Conservation (phyloP, 176 grass and related monocot species). For the Carex parvula region DNA sequence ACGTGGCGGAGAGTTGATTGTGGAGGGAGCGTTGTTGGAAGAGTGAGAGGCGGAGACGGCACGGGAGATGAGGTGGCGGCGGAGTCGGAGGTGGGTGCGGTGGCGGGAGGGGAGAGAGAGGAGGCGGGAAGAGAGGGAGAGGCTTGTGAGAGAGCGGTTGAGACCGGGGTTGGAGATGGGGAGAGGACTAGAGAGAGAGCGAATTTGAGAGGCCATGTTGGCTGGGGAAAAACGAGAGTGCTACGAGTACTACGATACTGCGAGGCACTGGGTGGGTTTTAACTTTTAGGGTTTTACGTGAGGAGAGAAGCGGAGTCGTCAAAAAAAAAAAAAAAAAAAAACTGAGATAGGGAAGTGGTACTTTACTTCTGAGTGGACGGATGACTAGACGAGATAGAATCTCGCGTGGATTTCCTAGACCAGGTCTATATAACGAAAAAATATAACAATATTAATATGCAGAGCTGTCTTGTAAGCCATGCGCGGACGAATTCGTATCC, state of each 20-base stretch:
- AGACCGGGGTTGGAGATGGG: background rate
- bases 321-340: too few relatives aligned
- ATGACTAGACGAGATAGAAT: too few relatives aligned
- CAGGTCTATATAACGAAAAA: too few relatives aligned
- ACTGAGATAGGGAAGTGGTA: background rate
- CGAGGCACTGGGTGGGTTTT: background rate
- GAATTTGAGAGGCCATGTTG: constrained; percentile 27
- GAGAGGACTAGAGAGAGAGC: constrained; percentile 41
- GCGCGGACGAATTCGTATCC: too few relatives aligned
- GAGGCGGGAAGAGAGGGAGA: background rate
- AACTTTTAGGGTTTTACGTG: background rate
- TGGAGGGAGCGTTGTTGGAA: constrained; percentile 26
- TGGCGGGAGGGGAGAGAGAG: constrained; percentile 19
- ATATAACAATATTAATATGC: too few relatives aligned
- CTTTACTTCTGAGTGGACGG: background rate
- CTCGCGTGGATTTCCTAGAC: too few relatives aligned
- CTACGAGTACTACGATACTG: background rate
- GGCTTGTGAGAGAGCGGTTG: background rate
- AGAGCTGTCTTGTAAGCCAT: too few relatives aligned
- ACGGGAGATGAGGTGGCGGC: constrained; percentile 5
- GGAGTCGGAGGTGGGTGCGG: constrained; percentile 6
- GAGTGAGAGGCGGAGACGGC: constrained; percentile 28
- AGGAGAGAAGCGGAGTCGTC: background rate
- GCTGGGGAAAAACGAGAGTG: background rate
- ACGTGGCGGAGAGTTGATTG: constrained; percentile 1